Conservation (phyloP, 129 eudicot species). For the Escallonia rubra region DNA sequence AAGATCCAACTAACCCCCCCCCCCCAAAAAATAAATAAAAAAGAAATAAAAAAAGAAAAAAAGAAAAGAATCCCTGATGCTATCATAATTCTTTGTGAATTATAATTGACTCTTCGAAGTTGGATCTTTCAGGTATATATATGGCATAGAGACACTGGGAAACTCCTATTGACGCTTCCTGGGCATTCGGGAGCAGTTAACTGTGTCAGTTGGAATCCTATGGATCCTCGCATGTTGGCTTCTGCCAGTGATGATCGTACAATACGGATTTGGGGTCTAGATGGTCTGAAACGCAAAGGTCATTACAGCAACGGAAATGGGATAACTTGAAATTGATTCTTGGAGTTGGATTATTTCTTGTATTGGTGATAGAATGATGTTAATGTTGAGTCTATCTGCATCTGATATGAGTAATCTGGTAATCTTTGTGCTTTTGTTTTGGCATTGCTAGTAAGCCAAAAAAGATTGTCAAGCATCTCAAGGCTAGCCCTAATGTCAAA, state of each 20-base stretch:
- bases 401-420: too few species aligned
- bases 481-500: too few species aligned
- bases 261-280: slow-evolving; percentile 39
- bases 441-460: too few species aligned
- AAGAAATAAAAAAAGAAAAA: too few species aligned
- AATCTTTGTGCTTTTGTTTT: too few species aligned
- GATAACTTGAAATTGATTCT: slow-evolving; percentile 2
- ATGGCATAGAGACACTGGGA: slow-evolving; percentile 31
- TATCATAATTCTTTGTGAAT: neutral
- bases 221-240: slow-evolving; percentile 37
- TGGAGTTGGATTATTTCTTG: neutral
- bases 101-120: neutral
- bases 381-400: too few species aligned
- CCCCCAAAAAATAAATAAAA: neutral
- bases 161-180: slow-evolving; percentile 18
- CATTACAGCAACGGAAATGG: slow-evolving; percentile 12
- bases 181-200: slow-evolving; percentile 43
- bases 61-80: neutral
- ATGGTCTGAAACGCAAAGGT: slow-evolving; percentile 5
- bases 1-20: too few species aligned
- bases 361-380: neutral
- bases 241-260: slow-evolving; percentile 47
- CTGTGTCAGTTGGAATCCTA: slow-evolving; percentile 46
- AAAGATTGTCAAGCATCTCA: too few species aligned
- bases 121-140: slow-evolving; percentile 22